Evolutionary conservation across 78 protist genomes (phyloP).

Genomic region (Corallochytrium limacisporum): DNA sequence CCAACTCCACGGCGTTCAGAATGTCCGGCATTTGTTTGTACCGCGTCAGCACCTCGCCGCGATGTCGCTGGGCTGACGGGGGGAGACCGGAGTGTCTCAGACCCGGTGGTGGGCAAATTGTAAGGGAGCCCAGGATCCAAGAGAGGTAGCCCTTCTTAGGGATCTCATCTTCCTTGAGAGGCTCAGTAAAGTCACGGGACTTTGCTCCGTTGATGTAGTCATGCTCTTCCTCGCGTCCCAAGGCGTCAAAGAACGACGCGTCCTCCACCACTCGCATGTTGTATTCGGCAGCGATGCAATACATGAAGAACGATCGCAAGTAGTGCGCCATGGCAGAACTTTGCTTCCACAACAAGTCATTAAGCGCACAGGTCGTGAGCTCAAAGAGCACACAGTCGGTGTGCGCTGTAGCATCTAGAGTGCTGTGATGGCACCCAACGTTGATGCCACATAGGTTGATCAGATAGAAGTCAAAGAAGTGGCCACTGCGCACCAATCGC

Average conservation of each 20-base stretch:
- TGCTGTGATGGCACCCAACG: background rate
- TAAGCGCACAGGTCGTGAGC: background rate
- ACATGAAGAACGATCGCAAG: background rate
- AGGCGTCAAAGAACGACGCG: background rate
- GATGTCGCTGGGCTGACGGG: no score
- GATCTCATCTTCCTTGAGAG: background rate
- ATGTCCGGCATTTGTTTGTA: no score
- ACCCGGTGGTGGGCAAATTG: no score
- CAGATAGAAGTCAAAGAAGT: background rate
- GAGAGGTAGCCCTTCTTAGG: no score
- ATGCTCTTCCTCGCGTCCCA: background rate
- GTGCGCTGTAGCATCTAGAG: background rate
- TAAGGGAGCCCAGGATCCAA: no score
- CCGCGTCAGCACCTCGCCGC: no score
- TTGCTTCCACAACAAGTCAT: background rate
- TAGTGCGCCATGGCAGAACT: background rate
- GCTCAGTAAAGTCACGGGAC: background rate
- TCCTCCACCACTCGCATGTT: background rate
- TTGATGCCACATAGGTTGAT: background rate
- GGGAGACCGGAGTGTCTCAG: no score
- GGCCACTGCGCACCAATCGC: background rate
- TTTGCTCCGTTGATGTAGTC: background rate
- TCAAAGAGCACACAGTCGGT: background rate
- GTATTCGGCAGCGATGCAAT: background rate
- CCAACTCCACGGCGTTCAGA: no score